These are phyloP conservation scores for Sordariomycetes sp. DNA, from an alignment of 2,329 filamentous ascomycete species.

Conservation along the genomic window DNA sequence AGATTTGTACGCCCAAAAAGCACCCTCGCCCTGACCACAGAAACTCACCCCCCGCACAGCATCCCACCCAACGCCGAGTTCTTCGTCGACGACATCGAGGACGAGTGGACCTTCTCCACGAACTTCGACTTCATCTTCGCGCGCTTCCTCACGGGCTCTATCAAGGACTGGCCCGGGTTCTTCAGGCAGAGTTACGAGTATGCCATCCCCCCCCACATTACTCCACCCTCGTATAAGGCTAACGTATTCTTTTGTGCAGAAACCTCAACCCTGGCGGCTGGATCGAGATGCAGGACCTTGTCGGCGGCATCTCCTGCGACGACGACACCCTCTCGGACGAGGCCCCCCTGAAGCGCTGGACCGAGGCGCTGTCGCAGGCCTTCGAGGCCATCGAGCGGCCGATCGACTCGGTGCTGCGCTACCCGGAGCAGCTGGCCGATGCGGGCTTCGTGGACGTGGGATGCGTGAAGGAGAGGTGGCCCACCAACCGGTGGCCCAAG, in stretches of 20 bases:
- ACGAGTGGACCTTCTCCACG: constrained; percentile 24
- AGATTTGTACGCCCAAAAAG: constrained; percentile 15
- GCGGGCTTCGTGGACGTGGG: constrained; percentile 42
- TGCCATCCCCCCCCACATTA: background rate
- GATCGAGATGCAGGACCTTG: constrained; percentile 20
- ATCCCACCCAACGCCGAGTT: constrained; percentile 39
- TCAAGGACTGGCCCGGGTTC: constrained; percentile 19
- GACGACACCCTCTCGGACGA: constrained; percentile 18
- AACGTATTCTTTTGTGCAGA: background rate
- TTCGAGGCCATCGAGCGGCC: constrained; percentile 17
- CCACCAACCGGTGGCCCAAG: constrained; percentile 39
- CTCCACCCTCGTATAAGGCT: background rate
- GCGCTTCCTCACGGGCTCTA: constrained; percentile 18
- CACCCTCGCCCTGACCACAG: background rate
- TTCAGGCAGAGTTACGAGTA: constrained; percentile 22
- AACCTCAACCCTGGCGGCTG: constrained; percentile 21
- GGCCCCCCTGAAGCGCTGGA: constrained; percentile 16
- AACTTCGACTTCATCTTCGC: constrained; percentile 30
- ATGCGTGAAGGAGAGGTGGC: constrained; percentile 36
- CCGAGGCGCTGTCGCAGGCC: constrained; percentile 16
- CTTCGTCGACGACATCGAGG: constrained; percentile 30
- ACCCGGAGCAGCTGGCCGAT: constrained; percentile 28
- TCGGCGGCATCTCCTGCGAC: constrained; percentile 16
- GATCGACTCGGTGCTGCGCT: constrained; percentile 15
- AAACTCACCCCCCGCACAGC: constrained; percentile 10